These are phyloP conservation scores for Hypoxylon sp. DNA, from an alignment of 2,329 filamentous ascomycete genomes.

Conservation along the genomic window DNA sequence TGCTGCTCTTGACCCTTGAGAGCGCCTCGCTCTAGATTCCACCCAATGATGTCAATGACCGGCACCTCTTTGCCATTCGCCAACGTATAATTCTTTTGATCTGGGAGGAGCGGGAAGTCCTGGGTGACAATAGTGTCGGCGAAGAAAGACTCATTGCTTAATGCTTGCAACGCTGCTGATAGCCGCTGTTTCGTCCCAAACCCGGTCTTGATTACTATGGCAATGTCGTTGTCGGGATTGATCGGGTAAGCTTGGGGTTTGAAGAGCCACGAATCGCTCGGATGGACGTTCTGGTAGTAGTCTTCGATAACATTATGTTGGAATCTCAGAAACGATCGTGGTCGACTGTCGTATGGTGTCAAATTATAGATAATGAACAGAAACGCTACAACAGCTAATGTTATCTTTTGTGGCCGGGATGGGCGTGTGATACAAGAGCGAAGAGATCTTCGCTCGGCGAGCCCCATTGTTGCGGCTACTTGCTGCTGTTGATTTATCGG, in stretches of 20 bases:
- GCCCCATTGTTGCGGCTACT: constrained; percentile 44
- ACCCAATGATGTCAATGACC: constrained; percentile 54
- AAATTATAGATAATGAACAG: constrained; percentile 52
- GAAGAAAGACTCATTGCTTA: constrained; percentile 59
- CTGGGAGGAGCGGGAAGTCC: constrained; percentile 61
- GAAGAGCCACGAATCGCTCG: constrained; percentile 61
- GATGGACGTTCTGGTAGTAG: constrained; percentile 51
- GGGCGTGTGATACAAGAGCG: constrained; percentile 49
- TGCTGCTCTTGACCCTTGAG: constrained; percentile 50
- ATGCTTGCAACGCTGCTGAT: constrained; percentile 62
- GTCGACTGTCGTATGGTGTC: constrained; percentile 51
- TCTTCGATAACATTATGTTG: constrained; percentile 50
- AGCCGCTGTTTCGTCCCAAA: constrained; percentile 68
- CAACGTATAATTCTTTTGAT: constrained; percentile 47
- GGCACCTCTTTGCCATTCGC: constrained; percentile 51
- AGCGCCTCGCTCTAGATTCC: constrained; percentile 52
- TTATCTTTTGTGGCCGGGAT: constrained; percentile 52
- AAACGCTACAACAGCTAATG: constrained; percentile 44
- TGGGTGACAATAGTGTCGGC: constrained; percentile 64
- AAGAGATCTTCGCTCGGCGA: constrained; percentile 49
- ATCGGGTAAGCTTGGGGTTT: constrained; percentile 59
- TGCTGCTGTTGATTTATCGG: constrained; percentile 24
- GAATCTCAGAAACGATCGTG: constrained; percentile 53
- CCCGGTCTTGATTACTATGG: constrained; percentile 69
- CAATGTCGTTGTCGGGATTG: constrained; percentile 63